phyloP scores from a whole-genome alignment of 192 early-diverging fungal species.

The Chytriomyces sp. region DNA sequence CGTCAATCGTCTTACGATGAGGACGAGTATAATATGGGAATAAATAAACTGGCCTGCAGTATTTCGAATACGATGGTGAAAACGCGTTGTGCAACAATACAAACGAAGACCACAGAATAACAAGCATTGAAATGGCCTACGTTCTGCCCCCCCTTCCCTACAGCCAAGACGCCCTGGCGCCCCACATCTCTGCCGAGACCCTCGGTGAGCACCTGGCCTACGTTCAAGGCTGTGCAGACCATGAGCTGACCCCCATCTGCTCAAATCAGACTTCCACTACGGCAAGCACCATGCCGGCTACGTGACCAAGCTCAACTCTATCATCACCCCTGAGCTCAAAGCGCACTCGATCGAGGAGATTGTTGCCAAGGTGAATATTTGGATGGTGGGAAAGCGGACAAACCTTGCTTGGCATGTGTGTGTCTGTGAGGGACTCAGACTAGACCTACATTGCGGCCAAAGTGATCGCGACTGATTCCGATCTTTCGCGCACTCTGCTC shows the following conservation, averaged over 20 bases:
- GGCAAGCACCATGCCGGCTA: conserved; percentile 26
- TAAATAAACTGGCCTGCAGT: too few species aligned
- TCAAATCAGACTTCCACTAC: background rate
- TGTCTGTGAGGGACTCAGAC: too few species aligned
- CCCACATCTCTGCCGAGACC: conserved; percentile 40
- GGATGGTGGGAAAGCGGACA: too few species aligned
- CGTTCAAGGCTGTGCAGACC: background rate
- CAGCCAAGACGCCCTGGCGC: conserved; percentile 22
- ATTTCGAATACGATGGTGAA: too few species aligned
- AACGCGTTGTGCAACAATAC: too few species aligned
- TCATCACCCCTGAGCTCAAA: conserved; percentile 11
- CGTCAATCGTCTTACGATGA: too few species aligned
- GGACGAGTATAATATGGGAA: too few species aligned
- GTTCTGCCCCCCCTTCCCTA: conserved; percentile 15
- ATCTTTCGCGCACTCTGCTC: background rate
- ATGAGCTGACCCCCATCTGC: background rate
- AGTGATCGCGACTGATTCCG: too few species aligned
- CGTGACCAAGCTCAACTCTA: conserved; percentile 31
- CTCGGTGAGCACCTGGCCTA: background rate
- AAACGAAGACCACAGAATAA: background rate
- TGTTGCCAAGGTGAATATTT: conserved; percentile 26
- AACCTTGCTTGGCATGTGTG: too few species aligned
- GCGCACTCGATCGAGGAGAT: conserved; percentile 7
- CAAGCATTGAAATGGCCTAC: conserved; percentile 3
- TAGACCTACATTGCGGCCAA: too few species aligned